Evolutionary conservation across 129 eudicot genomes (phyloP).

Genomic region (Saussurea involucrata): DNA sequence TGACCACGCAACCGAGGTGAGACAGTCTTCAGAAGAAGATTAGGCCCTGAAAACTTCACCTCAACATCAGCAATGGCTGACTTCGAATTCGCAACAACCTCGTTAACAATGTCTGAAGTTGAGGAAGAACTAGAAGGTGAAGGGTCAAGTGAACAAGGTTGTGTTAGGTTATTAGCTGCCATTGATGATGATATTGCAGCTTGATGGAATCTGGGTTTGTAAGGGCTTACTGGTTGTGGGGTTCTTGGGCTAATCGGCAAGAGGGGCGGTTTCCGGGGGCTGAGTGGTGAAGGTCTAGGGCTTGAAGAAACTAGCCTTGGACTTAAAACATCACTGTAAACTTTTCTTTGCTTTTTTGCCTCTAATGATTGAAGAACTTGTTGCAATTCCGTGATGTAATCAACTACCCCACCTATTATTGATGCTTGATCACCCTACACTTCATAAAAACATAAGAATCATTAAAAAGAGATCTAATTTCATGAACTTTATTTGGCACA

Average conservation of each 20-base stretch:
- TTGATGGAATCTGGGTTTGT: conserved; percentile 36
- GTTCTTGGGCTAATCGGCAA: conserved; percentile 76
- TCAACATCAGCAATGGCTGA: conserved; percentile 83
- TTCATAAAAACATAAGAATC: background rate
- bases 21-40: conserved; percentile 64
- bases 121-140: conserved; percentile 47
- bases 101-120: conserved; percentile 44
- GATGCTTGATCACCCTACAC: conserved; percentile 85
- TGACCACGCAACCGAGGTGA: conserved; percentile 78
- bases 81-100: conserved; percentile 75
- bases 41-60: conserved; percentile 82
- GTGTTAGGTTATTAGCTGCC: background rate
- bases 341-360: conserved; percentile 75
- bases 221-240: conserved; percentile 66
- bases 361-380: conserved; percentile 77
- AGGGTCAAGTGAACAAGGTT: conserved; percentile 5
- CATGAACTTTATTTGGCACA: background rate
- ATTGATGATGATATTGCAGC: conserved; percentile 22
- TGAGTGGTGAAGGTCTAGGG: conserved; percentile 53
- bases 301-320: conserved; percentile 32
- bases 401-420: conserved; percentile 76
- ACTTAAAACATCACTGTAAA: conserved; percentile 56
- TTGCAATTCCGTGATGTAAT: conserved; percentile 72
- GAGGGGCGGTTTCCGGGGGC: conserved; percentile 75
- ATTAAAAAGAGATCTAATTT: background rate